Percentiles rank a stretch among this genome's conserved stretches.
Evolutionary conservation across 1,284 basidiomycete genomes (phyloP).

Genomic region (Pseudozyma sp.): DNA sequence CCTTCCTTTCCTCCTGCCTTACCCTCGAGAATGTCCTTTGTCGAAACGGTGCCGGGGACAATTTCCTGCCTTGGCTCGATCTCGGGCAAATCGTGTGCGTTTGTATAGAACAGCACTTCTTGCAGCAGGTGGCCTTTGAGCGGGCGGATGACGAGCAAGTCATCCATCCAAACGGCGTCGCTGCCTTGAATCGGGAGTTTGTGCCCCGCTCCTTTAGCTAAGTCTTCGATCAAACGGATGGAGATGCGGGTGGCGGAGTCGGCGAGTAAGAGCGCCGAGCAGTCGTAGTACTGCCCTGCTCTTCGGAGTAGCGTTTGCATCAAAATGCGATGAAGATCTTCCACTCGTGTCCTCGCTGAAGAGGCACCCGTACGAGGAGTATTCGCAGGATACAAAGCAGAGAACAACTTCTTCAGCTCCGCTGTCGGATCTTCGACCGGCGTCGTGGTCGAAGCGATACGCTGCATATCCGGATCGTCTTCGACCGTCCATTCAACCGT

Average conservation of each 20-base stretch:
- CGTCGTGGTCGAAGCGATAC: background rate
- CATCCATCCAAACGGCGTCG: slow-evolving; percentile 55
- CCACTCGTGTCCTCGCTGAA: slow-evolving; percentile 54
- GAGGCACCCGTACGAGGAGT: slow-evolving; percentile 46
- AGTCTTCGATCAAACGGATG: slow-evolving; percentile 55
- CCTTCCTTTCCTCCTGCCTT: slow-evolving; percentile 1
- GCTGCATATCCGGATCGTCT: slow-evolving; percentile 20
- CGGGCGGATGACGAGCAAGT: slow-evolving; percentile 54
- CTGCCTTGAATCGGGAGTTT: slow-evolving; percentile 59
- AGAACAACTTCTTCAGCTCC: slow-evolving; percentile 38
- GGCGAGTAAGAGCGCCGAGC: slow-evolving; percentile 54
- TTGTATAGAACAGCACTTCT: slow-evolving; percentile 53
- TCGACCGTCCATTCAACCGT: slow-evolving; percentile 11
- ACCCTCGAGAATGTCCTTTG: slow-evolving; percentile 10
- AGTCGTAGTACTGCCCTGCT: slow-evolving; percentile 37
- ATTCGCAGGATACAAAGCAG: slow-evolving; percentile 32
- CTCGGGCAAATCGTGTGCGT: slow-evolving; percentile 18
- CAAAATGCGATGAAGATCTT: slow-evolving; percentile 58
- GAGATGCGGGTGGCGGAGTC: slow-evolving; percentile 53
- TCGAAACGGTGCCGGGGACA: slow-evolving; percentile 19
- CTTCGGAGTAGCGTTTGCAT: slow-evolving; percentile 40
- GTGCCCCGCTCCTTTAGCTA: slow-evolving; percentile 62
- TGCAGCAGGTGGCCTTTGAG: slow-evolving; percentile 45
- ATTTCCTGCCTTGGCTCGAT: slow-evolving; percentile 31
- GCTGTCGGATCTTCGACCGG: slow-evolving; percentile 14